Evolutionary conservation across 116 monocot genomes (phyloP).

Genomic region (Dioscorea cayenensis): DNA sequence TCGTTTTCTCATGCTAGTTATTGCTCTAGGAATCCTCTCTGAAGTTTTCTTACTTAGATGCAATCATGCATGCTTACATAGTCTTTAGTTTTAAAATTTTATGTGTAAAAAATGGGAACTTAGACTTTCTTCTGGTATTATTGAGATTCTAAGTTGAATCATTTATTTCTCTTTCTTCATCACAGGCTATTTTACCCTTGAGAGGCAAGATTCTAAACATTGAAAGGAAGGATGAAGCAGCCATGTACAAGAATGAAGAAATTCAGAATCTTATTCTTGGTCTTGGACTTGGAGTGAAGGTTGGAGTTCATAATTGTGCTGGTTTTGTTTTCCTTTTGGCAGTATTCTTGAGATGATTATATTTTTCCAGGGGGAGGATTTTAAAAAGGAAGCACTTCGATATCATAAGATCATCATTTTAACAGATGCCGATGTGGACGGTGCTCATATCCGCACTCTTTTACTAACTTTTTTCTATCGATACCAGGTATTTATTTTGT

Average conservation of each 20-base stretch:
- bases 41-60: too few species aligned
- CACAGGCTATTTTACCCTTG: conserved; percentile 93
- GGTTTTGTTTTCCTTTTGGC: neutral
- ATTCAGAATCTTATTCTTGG: conserved; percentile 96
- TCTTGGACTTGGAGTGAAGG: conserved; percentile 98
- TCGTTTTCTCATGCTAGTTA: too few species aligned
- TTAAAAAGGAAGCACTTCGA: conserved; percentile 76
- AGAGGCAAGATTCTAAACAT: conserved; percentile 98
- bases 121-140: neutral
- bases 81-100: too few species aligned
- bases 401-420: conserved; percentile 98
- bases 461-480: conserved; percentile 97
- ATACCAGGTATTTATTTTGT: conserved; percentile 61
- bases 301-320: conserved; percentile 10
- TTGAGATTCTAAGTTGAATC: neutral
- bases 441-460: conserved; percentile 95
- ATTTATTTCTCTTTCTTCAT: neutral
- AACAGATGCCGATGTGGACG: conserved; percentile 99
- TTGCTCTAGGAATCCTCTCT: too few species aligned
- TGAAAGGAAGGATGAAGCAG: conserved; percentile 94
- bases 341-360: conserved; percentile 11
- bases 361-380: conserved; percentile 84
- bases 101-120: neutral
- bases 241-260: conserved; percentile 99
- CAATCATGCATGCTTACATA: too few species aligned